Evolutionary conservation across 2,329 filamentous ascomycete species (phyloP).

Genomic region (Chalaropsis ovoidea): DNA sequence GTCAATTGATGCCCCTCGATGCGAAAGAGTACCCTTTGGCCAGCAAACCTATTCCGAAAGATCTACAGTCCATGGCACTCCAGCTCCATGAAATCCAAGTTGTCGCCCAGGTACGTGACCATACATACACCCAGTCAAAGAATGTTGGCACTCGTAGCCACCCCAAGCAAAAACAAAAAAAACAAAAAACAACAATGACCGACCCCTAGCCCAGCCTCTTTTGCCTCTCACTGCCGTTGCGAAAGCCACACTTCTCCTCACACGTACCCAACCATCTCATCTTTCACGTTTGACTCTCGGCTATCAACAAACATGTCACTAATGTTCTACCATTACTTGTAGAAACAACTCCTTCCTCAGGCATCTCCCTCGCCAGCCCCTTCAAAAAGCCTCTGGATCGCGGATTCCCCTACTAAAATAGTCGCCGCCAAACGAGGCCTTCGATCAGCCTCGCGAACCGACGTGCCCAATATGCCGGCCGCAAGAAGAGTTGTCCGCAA

Average conservation of each 20-base stretch:
- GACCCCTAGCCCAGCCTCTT: too few species aligned
- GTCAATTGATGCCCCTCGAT: slow-evolving; percentile 63
- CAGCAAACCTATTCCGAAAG: slow-evolving; percentile 66
- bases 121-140: neutral
- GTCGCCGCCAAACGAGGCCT: slow-evolving; percentile 5
- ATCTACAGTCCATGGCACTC: slow-evolving; percentile 68
- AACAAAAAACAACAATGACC: neutral
- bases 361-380: neutral
- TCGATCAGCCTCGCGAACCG: slow-evolving; percentile 14
- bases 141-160: neutral
- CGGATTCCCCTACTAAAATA: slow-evolving; percentile 8
- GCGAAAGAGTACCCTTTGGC: slow-evolving; percentile 85
- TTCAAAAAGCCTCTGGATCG: neutral
- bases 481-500: neutral
- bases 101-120: slow-evolving; percentile 25
- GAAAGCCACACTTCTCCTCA: neutral
- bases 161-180: neutral
- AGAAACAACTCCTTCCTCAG: slow-evolving; percentile 12
- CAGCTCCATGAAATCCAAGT: slow-evolving; percentile 53
- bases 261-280: too few species aligned
- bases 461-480: neutral
- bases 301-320: neutral
- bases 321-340: neutral
- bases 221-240: neutral
- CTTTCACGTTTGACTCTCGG: too few species aligned